Percentiles rank a stretch among this genome's conserved stretches.
phyloP scores from a whole-genome alignment of 192 early-diverging fungal genomes.

The Kickxella alabastrina region DNA sequence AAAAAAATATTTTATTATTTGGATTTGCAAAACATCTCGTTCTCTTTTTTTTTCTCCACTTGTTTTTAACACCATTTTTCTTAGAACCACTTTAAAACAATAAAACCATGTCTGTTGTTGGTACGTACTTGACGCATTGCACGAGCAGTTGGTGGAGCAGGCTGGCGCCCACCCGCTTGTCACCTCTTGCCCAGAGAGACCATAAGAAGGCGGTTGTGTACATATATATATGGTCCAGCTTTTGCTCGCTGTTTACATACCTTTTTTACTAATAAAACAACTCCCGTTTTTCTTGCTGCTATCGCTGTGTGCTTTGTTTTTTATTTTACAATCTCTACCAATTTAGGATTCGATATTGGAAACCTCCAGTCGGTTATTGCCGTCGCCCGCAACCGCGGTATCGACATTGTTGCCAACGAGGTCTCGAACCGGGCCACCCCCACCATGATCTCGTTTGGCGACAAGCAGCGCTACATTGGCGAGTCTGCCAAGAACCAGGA shows the following conservation, averaged over 20 bases:
- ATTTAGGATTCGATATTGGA: slow-evolving; percentile 94
- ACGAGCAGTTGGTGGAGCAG: too few species aligned
- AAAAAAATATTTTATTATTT: too few species aligned
- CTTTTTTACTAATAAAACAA: not conserved
- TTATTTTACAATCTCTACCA: slow-evolving; percentile 23
- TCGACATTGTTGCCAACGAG: slow-evolving; percentile 96
- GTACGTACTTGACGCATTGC: too few species aligned
- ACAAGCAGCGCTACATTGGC: slow-evolving; percentile 92
- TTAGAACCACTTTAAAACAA: slow-evolving; percentile 5
- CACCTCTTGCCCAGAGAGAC: too few species aligned
- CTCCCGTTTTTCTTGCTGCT: too few species aligned
- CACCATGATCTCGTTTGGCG: slow-evolving; percentile 90
- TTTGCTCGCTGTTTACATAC: not conserved
- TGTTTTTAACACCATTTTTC: not conserved
- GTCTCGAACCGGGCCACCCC: slow-evolving; percentile 94
- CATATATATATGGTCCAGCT: not conserved
- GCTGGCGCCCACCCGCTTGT: too few species aligned
- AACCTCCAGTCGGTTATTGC: slow-evolving; percentile 95
- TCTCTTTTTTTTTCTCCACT: not conserved
- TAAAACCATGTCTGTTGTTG: slow-evolving; percentile 29
- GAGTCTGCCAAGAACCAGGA: slow-evolving; percentile 94
- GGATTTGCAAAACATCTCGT: not conserved
- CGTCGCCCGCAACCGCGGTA: slow-evolving; percentile 95
- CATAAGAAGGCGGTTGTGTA: too few species aligned
- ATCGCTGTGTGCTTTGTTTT: too few species aligned